Base-by-base conservation (phyloP, 1,139 yeast species). In the Hemisphaericaspora lyxosophila region DNA sequence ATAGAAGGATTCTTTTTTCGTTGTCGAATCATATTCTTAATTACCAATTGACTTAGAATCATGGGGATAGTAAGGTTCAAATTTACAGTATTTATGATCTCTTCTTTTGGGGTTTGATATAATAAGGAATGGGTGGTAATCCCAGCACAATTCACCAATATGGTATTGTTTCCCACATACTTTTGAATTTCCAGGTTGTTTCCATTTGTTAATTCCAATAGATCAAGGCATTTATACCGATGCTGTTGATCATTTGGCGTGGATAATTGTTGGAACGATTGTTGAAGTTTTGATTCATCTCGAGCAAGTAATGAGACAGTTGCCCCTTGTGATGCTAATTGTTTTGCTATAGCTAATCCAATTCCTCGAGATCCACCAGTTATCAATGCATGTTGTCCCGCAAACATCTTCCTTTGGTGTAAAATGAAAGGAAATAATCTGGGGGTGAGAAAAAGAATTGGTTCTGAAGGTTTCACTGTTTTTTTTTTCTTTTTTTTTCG, bases 341-440 rank as follows among this genome's bases (percentile, higher is more conserved):
- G 60, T 28, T 60, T 53, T 0, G 92, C 82, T 13, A 90, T 75
- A 0, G 81, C 80, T 5, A 71, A 63, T 0, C 98, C 98, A 20
- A 90, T 69, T 0, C 97, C 97, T 47, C 79, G 66, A 0, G 96
- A 85, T 0, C 88, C 96, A 0, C 98, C 98, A 0, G 97, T 89
- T 1, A 90, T 62, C 4, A 84, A 48, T 0, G 87, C 89, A 25
- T 65, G 70, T 27, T 49, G 47, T 7, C 54, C 55, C 23, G 39
- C 34, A 31, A 48, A 45, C 47, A 44, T 45, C 26, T 7, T 13
- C 7, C 3, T 9, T 16, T 7, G 15, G 19, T 9, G 12, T 15
- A 17, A n/a, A 13, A 13, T 5, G 11, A 25, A 25, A 12, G 16
- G 14, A 9, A 24, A 7, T 11, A n/a, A n/a, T n/a, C n/a, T n/a